Percentiles rank a stretch among this genome's conserved stretches.
Evolutionary conservation across 1,284 basidiomycete species (phyloP).

Genomic region (Rhodofomes roseus): DNA sequence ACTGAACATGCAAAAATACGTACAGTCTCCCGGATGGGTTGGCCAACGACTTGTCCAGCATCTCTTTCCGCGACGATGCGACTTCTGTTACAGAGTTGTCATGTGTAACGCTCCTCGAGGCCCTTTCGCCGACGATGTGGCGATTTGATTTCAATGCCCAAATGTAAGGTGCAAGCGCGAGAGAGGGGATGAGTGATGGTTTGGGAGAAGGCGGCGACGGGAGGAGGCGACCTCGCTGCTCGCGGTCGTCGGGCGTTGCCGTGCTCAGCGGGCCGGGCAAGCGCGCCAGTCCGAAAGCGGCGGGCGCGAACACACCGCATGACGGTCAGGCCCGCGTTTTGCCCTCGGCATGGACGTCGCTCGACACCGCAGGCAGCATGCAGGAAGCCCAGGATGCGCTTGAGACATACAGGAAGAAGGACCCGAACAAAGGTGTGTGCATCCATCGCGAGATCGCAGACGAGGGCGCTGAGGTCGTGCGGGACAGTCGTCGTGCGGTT

Average conservation of each 20-base stretch:
- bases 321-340: conserved; percentile 1
- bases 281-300: background rate
- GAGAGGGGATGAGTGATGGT: background rate
- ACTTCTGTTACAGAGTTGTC: no score
- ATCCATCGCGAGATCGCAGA: background rate
- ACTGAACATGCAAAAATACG: no score
- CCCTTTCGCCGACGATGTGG: no score
- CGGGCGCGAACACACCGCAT: background rate
- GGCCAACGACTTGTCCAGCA: no score
- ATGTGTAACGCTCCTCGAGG: no score
- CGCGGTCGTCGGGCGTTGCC: background rate
- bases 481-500: conserved; percentile 89
- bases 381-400: conserved; percentile 66
- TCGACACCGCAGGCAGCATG: conserved; percentile 39
- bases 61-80: no score
- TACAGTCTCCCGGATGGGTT: no score
- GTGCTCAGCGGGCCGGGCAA: background rate
- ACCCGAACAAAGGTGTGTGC: conserved; percentile 70
- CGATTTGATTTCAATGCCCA: no score
- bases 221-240: background rate
- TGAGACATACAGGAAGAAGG: conserved; percentile 82
- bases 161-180: no score
- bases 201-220: background rate
- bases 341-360: conserved; percentile 38
- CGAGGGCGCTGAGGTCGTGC: background rate